Evolutionary conservation across 2,329 filamentous ascomycete genomes (phyloP).

Genomic region (Neurospora sp.): DNA sequence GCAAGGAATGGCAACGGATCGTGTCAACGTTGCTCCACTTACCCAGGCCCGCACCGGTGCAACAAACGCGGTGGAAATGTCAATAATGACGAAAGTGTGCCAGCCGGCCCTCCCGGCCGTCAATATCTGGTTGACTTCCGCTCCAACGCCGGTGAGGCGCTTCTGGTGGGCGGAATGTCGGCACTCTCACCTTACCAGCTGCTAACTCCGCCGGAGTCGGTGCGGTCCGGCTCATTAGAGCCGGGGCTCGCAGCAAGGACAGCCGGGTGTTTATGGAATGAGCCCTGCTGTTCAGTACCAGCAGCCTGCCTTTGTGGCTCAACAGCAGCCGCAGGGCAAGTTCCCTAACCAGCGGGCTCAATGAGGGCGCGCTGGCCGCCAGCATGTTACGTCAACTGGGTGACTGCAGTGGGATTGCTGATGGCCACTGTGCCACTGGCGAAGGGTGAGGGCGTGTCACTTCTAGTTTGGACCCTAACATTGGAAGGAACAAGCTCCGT

Average conservation of each 20-base stretch:
- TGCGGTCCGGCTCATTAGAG: too few relatives aligned
- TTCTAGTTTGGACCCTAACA: background rate
- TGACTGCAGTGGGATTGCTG: background rate
- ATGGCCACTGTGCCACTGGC: background rate
- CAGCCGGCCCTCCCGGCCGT: too few relatives aligned
- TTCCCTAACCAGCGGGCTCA: conserved; percentile 25
- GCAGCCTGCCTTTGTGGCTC: conserved; percentile 59
- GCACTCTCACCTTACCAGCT: too few relatives aligned
- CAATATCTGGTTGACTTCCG: too few relatives aligned
- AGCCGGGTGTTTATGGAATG: conserved; percentile 62
- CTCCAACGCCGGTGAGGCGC: too few relatives aligned
- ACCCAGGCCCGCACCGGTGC: too few relatives aligned
- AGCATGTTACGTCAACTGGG: background rate
- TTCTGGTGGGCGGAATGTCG: too few relatives aligned
- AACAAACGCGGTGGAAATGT: too few relatives aligned
- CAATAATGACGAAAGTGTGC: too few relatives aligned
- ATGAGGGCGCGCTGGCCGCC: conserved; percentile 8
- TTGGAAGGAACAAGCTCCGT: background rate
- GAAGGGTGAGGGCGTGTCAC: background rate
- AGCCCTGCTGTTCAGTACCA: conserved; percentile 65
- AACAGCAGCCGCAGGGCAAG: conserved; percentile 66
- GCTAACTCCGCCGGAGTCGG: too few relatives aligned
- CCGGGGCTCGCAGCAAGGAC: conserved; percentile 76
- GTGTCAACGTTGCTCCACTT: too few relatives aligned
- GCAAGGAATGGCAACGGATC: too few relatives aligned